Evolutionary conservation across 805 yeast genomes (phyloP), one percentile per base, ranked within the genome.

Genomic region (Yamadazyma scolyti): DNA sequence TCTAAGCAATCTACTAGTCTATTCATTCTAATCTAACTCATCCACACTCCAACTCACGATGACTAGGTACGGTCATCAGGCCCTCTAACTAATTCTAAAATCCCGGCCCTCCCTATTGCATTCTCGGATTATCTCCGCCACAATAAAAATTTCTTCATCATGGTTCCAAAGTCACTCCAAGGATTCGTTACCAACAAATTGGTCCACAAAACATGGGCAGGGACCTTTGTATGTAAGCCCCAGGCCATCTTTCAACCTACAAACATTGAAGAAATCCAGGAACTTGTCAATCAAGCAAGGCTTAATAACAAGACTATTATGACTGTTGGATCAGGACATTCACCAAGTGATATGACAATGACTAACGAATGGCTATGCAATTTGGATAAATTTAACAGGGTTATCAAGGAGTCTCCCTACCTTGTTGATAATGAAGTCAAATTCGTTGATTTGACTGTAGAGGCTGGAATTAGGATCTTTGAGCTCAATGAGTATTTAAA

Each of bases 251-350:
- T 85, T 55, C 95, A 87, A 58, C 98, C 98, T 1, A 50, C 58
- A 2, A 62, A 67, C 5, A 50, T 83, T 5, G 84, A 76, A n/a
- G 84, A 89, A 45, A 78, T 90, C 29, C 66, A 67, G 34, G 67
- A 61, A 12, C 66, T 90, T 33, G 86, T 90, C 18, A 65, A 71
- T 20, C 65, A 68, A 35, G 97, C 97, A 4, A 64, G 73, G 27
- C 48, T 58, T 27, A 51, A 64, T 15, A 62, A 68, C 12, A 81
- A 77, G 44, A 83, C 95, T 11, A 60, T 90, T 33, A 79, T 84
- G 70, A 76, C 84, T 2, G 89, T 85, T 6, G 98, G 98, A 0
- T 77, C 95, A 0, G 96, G 96, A 19, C 97, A 93, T 54, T 88
- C 97, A 6, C 98, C 98, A 0, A 82, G 94, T 25, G 89, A 79